phyloP scores from a whole-genome alignment of 2,329 filamentous ascomycete genomes.

The Ascochyta koolunga region DNA sequence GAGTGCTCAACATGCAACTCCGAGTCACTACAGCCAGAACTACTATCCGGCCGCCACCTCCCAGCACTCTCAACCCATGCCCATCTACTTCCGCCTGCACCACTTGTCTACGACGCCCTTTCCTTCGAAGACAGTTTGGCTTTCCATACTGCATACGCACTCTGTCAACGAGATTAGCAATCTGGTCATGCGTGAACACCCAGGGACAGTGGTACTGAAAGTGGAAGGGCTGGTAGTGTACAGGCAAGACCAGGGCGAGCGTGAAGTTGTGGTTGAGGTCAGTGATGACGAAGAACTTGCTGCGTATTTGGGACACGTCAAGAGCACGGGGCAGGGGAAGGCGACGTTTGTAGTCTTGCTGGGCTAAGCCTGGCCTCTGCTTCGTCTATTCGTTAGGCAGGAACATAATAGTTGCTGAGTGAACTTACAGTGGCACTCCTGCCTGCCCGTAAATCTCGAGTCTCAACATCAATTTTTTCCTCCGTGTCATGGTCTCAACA shows the following conservation, averaged over 20 bases:
- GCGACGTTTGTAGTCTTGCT: constrained; percentile 57
- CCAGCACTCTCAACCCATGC: constrained; percentile 50
- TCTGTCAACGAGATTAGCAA: constrained; percentile 68
- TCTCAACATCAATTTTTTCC: neutral
- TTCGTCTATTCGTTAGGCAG: neutral
- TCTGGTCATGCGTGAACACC: constrained; percentile 66
- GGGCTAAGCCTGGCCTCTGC: constrained; percentile 15
- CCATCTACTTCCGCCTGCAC: constrained; percentile 73
- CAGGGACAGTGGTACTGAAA: constrained; percentile 62
- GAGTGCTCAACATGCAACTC: constrained; percentile 36
- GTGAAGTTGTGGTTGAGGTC: constrained; percentile 68
- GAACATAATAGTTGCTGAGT: neutral
- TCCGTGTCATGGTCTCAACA: neutral
- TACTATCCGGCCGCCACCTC: constrained; percentile 20
- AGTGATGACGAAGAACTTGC: constrained; percentile 74
- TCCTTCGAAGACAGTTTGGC: constrained; percentile 63
- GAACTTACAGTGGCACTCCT: neutral
- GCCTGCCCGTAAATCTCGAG: neutral
- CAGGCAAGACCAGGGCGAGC: constrained; percentile 46
- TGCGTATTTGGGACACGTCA: constrained; percentile 71
- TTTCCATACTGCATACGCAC: constrained; percentile 64
- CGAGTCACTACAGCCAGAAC: constrained; percentile 17
- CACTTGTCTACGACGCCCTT: constrained; percentile 63
- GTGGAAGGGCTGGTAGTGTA: constrained; percentile 70
- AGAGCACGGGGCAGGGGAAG: constrained; percentile 56